Evolutionary conservation across 768 basidiomycete species (phyloP), one percentile per base, ranked within the genome.

Genomic region (Tricholomella constricta): DNA sequence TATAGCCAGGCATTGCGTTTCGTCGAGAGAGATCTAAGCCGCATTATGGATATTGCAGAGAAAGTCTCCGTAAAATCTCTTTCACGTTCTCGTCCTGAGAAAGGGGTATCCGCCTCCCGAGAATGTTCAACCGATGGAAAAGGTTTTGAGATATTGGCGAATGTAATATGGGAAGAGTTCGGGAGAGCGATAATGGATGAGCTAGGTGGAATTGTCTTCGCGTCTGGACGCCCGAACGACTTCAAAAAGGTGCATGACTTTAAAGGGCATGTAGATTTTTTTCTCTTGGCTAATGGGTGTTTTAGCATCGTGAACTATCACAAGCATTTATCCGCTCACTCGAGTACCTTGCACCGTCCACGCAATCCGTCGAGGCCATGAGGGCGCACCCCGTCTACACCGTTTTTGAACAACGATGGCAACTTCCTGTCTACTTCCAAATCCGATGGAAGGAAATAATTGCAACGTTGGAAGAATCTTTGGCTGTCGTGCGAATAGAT

Each of bases 381-480:
- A 83, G 92, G 3, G 64, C 74, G 4, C 89, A 93, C 66, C 81
- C 85, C 0, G 75, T 85, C 3, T 96, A 86, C 66, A 57, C 63
- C 20, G 69, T 84, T 1, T 97, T 98, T 64, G 83, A 89, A 64
- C 79, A 82, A 55, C 81, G 94, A 31, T 99, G 97, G 95, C 97
- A 98, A 65, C 79, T 99, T 2, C 91, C 93, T 1, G 89, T 98
- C 8, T 98, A 98, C 66, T 98, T 96, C 68, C 97, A 99, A 64
- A 75, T 99, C 55, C 82, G 96, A 38, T 96, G 95, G 93, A 97
- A 97, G 70, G 96, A 97, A 64, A 90, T 96, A 46, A 84, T 94
- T 0, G 72, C 79, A 0, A 78, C 75, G 45, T 71, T 97, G 14
- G 97, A 99, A 71, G 85, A 87, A 11, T 69, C 73, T 2, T 70